Base-by-base conservation (phyloP, 1,284 basidiomycete genomes). In the Golubevia pallescens region DNA sequence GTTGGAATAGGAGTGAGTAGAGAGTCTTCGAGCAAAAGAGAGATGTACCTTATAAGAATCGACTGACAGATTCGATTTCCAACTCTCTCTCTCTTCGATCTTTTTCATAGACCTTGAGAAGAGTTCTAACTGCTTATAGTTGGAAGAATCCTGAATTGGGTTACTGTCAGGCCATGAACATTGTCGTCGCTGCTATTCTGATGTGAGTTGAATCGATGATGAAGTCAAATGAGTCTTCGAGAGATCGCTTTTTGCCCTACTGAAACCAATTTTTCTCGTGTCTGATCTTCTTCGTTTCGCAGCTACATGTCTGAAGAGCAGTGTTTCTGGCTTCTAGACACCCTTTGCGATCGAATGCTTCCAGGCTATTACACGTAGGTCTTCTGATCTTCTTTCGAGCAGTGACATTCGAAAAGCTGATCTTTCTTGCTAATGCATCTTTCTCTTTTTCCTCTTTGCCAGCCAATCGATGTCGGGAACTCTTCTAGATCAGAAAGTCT, bases 271-370 rank as follows among this genome's bases (percentile, higher is more conserved):
- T 1, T 13, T 57, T 19, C 56, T 57, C 56, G 56, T 20, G 16
- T 10, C 56, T 57, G 56, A 53, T 16, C n/a, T 53, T 53, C 16
- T 61, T 53, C 38, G 7, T 20, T 42, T 51, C 3, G 53, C 72
- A 95, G 93, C 75, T 99, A 98, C 86, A 95, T 97, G 93, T 97
- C 94, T 10, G 97, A 99, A 87, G 97, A 99, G 84, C 97, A 99
- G 86, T 93, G 95, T 32, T 99, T 99, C 86, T 99, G 95, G 95
- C 88, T 98, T 3, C 89, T 99, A 7, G 94, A 97, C 82, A 94
- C 97, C 1, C 89, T 99, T 2, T 99, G 97, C 80, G 94, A 97
- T 77, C 90, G 95, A 48, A 90, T 99, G 48, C 87, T 99, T 20
- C 97, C 97, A 0, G 97, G 97, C 19, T 99, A 99, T 87, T 99